Base-by-base conservation (phyloP, 768 basidiomycete species). In the Cystoderma amianthinum region DNA sequence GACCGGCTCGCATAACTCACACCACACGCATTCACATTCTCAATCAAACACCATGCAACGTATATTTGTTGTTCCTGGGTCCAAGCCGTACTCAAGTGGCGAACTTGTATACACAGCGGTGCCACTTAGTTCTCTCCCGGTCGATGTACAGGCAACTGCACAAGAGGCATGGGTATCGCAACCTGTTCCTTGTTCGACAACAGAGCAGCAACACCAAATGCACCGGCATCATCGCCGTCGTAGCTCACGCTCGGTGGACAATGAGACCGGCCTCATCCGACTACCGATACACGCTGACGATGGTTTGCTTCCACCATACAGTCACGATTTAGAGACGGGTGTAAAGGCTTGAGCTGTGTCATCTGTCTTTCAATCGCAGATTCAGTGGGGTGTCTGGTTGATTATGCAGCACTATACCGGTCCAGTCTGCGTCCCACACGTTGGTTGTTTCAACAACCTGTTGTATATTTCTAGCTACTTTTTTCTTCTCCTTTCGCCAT, bases 41-140 rank as follows among this genome's bases (percentile, higher is more conserved):
- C n/a, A 46, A 36, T 49, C 53, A 32, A 49, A 46, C 32, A 55
- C 47, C 3, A 52, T 76, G 30, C 79, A 80, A 45, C 78, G 80
- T 43, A 78, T 88, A 46, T 78, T 74, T 53, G 70, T 88, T 17
- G 69, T 85, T 1, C 82, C 77, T 43, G 36, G 5, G 49, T 46
- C 25, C 45, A 44, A 20, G 47, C 46, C 35, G 48, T 44, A 17
- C 42, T 45, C 20, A 53, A 58, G 54, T 38, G 49, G 54, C 34
- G 59, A 67, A 45, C 46, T 80, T 21, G 72, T 88, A n/a, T 88
- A 86, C 52, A 80, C 82, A n/a, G 82, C 83, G 10, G 71, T 88
- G 1, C 73, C 80, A 0, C 56, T 82, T 30, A 67, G 60, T 44
- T 67, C 73, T 10, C 60, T 86, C 7, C 71, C 84, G 6, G 65